Base-by-base conservation (phyloP, 2,329 filamentous ascomycete species). In the Venturia nashicola region DNA sequence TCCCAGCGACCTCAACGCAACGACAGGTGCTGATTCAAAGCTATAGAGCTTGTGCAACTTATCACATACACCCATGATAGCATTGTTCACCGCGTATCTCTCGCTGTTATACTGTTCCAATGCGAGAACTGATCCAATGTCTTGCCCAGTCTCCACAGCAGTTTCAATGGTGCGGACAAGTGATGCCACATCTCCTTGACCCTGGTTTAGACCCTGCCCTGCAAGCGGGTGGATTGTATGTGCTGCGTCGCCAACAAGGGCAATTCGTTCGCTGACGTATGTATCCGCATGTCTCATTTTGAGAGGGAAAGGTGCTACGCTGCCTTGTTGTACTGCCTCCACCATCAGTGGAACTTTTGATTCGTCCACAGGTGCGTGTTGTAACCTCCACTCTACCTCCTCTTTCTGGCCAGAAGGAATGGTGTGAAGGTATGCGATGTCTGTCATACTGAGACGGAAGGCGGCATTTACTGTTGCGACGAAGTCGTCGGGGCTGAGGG, bases 221-320 rank as follows among this genome's bases (percentile, higher is more conserved):
- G 91, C 94, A 4, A 99, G 86, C 0, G 94, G 94, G 74, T 99
- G 94, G 68, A 96, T 86, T 1, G 92, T 96, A 74, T 99, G 94
- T 8, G 94, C 94, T 1, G 94, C 94, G 68, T 99, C 94, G 66
- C 67, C 94, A 43, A 99, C 85, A 0, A 99, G 83, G 0, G 92
- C 94, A 9, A 97, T 80, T n/a, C 94, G 87, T 71, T 96, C 91
- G 46, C 86, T 89, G 51, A 90, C 89, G 72, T 99, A 99, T 1
- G 90, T 91, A 71, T 95, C 90, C n/a, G 93, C 92, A 73, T 99
- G 94, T 36, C 92, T 87, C 78, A 97, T 82, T 71, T 88, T 90
- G 20, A 99, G 83, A 0, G 94, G 94, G 76, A 99, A 99, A 0
- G 90, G 92, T 1, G 94, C 93, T 16, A 95, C 80, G 20, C 85